phyloP scores from a whole-genome alignment of 139 green algal species.

The Chlamydomonas applanata region DNA sequence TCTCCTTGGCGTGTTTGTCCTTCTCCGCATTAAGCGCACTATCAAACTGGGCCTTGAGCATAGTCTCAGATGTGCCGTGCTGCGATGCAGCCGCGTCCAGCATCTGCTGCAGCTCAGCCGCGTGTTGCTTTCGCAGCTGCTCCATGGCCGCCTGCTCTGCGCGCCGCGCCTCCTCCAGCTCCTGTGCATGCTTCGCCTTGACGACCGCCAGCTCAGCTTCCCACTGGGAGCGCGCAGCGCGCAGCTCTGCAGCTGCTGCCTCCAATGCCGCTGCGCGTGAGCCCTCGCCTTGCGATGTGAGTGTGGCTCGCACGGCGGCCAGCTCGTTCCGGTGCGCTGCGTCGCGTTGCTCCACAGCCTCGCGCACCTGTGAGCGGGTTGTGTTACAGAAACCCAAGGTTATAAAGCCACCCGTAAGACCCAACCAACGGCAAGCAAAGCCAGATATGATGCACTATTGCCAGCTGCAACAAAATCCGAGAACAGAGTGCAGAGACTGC shows the following conservation, averaged over 20 bases:
- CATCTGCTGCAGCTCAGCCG: conserved; percentile 7
- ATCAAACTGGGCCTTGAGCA: too few relatives aligned
- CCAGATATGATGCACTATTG: too few relatives aligned
- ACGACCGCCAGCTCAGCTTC: not conserved
- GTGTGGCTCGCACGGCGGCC: not conserved
- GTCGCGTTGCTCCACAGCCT: conserved; percentile 16
- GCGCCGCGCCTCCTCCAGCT: not conserved
- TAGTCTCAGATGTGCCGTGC: not conserved
- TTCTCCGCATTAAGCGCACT: not conserved
- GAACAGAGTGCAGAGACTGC: too few relatives aligned
- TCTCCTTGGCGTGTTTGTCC: conserved; percentile 6
- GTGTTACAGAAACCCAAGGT: too few relatives aligned
- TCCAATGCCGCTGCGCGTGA: not conserved
- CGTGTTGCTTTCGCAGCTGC: conserved; percentile 13
- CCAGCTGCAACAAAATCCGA: too few relatives aligned
- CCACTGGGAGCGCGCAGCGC: not conserved
- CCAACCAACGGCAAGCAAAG: too few relatives aligned
- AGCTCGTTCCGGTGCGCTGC: conserved; percentile 5
- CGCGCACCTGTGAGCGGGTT: conserved; percentile 17
- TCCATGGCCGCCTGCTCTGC: not conserved
- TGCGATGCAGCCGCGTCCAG: conserved; percentile 6
- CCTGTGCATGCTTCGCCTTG: not conserved
- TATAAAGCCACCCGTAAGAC: too few relatives aligned
- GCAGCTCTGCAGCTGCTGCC: conserved; percentile 7
- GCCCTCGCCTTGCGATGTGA: conserved; percentile 4